Base-by-base conservation (phyloP, 2,329 filamentous ascomycete species). In the Nemania sp. region DNA sequence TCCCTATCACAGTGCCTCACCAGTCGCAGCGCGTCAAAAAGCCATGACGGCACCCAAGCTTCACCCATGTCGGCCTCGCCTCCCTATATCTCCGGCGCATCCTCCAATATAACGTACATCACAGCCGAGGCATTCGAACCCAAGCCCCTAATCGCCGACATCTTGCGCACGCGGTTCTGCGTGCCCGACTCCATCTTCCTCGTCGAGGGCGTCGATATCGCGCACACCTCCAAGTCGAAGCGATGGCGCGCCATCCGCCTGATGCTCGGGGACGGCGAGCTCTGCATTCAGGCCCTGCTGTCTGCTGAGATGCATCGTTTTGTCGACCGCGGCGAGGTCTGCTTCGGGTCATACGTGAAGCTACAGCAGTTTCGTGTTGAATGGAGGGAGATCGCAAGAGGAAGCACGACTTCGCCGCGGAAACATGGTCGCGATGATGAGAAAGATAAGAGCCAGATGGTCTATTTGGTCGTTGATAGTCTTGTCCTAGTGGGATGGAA, bases 221-320 rank as follows among this genome's bases (percentile, higher is more conserved):
- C 72, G 0, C 64, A 73, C 1, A 66, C 77, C 0, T 70, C 74
- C 1, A 57, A 45, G 11, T 68, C 68, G 20, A 61, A 58, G 61
- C 63, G 70, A 64, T 76, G 76, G 72, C 75, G 78, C 26, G 69
- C 72, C 2, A 62, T 81, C 1, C 72, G 79, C 2, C 59, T 83
- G 9, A 49, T 82, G 0, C 72, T 83, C 0, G 77, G 80, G 31
- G 80, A 83, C 57, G 79, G 80, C 1, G 71, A 77, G 60, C 64
- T 81, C 3, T 82, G 77, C 58, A 72, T 83, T n/a, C 80, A 83
- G 63, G 79, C 78, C 0, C 65, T 83, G 6, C 64, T 82, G 36
- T 66, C 68, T 6, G 67, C 72, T 1, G 72, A 73, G 41, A 72
- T 79, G 67, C 79, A 82, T 45, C 70, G 73, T 3, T 73, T 79